Base-by-base conservation (phyloP, 441 rosid species). In the Rhodomyrtus psidioides region DNA sequence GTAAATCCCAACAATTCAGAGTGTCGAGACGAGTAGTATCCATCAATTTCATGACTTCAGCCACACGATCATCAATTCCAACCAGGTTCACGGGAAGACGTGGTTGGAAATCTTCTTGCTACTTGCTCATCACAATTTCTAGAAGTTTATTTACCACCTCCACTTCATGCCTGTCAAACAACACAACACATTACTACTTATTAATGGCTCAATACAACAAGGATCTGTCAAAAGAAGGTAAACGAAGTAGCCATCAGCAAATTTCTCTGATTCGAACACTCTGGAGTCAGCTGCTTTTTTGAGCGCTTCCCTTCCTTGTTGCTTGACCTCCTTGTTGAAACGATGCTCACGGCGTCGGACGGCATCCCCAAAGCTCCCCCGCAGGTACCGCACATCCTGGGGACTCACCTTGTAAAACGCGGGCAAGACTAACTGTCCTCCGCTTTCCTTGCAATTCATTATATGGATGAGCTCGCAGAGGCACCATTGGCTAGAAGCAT, bases 151-250 rank as follows among this genome's bases (percentile, higher is more conserved):
- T 9, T 1, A 56, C 14, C 2, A 56, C 24, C 9, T 56, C 27
- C 0, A 1, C 27, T 56, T 56, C 59, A 1, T 6, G 13, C 59
- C 59, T 56, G 59, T 24, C 12, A 42, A 42, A 56, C 7, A 2
- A 56, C 6, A 0, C 27, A 24, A 10, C 0, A 24, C 3, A 10
- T 0, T 6, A 56, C 6, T 9, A 56, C 14, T 56, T 0, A 10
- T 4, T 10, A 24, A 10, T 56, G 13, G 44, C 44, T 42, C 6
- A 42, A 42, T 5, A 42, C 44, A 42, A 42, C 44, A 3, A 5
- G 44, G 44, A 49, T 10, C 51, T 10, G 12, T 49, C 13, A 49
- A 49, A 49, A 1, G 51, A 24, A 56, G 14, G 59, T 9, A 24
- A 24, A 56, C 13, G 27, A 4, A 12, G 6, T 24, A 24, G 27